These are phyloP conservation scores for Monilinia vaccinii-corymbosi DNA, from an alignment of 2,329 filamentous ascomycete genomes.

Conservation along the genomic window DNA sequence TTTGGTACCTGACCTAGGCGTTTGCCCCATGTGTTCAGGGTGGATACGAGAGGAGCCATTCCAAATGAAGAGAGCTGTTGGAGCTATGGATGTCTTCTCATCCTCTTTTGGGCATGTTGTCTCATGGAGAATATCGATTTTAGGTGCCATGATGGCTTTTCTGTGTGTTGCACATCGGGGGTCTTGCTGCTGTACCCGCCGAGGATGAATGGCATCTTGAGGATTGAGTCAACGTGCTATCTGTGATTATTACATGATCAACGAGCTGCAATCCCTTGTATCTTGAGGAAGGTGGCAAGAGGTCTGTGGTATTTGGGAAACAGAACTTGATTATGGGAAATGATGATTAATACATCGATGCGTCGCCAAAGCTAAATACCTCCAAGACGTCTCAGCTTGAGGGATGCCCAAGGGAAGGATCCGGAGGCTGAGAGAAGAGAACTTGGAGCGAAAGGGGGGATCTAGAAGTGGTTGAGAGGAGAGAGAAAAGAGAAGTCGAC, in stretches of 20 bases:
- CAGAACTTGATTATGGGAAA: neutral
- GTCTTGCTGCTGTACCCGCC: neutral
- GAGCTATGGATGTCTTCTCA: too few species aligned
- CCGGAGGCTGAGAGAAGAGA: neutral
- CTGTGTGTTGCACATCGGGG: neutral
- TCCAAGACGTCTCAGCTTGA: neutral
- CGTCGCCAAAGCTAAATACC: too few species aligned
- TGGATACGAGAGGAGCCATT: neutral
- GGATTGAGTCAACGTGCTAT: neutral
- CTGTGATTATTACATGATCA: too few species aligned
- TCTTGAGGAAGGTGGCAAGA: too few species aligned
- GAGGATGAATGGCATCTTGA: neutral
- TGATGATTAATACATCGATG: neutral
- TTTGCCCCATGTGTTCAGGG: neutral
- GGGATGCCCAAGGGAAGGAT: neutral
- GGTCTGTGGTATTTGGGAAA: too few species aligned
- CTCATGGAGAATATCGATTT: neutral
- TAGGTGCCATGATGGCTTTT: neutral
- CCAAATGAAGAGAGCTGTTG: neutral
- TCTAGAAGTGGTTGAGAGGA: neutral
- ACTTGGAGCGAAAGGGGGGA: neutral
- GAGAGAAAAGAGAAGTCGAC: too few species aligned
- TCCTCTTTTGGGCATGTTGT: neutral
- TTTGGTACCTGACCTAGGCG: neutral
- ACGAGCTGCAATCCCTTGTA: too few species aligned